These are phyloP conservation scores for Typha latifolia DNA, from an alignment of 176 grass and related monocot genomes.

Conservation along the genomic window DNA sequence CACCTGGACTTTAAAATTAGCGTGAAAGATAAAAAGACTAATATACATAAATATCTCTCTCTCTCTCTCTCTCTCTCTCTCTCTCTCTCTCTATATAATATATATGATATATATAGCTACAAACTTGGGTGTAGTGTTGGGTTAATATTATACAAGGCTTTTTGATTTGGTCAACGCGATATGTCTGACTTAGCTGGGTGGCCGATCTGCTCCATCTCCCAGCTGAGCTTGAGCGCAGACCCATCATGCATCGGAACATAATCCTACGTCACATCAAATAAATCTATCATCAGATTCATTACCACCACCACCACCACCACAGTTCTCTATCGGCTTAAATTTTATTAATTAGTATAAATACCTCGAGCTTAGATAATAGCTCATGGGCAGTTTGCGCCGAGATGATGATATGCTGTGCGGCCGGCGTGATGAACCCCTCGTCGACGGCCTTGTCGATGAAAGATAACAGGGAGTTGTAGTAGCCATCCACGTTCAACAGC, in stretches of 20 bases:
- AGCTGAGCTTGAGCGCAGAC: background rate
- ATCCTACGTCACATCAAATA: background rate
- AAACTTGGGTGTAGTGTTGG: background rate
- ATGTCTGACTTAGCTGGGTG: background rate
- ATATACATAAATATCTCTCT: too few species aligned
- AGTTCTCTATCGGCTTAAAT: background rate
- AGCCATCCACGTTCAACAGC: conserved; percentile 59
- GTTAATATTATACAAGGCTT: background rate
- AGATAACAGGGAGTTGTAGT: conserved; percentile 49
- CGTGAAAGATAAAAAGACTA: too few species aligned
- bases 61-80: too few species aligned
- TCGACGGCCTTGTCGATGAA: conserved; percentile 60
- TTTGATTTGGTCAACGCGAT: background rate
- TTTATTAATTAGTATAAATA: background rate
- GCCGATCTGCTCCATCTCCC: conserved; percentile 2
- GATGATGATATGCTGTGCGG: conserved; percentile 38
- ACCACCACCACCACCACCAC: background rate
- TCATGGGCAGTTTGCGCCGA: conserved; percentile 29
- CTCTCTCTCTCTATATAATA: too few species aligned
- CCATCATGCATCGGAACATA: background rate
- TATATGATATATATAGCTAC: too few species aligned
- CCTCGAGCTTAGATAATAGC: conserved; percentile 41
- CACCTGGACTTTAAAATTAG: too few species aligned
- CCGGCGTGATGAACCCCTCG: conserved; percentile 48
- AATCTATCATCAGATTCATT: too few species aligned